These are phyloP conservation scores for Macadamia tetraphylla DNA, from an alignment of 164 flowering plant species.

Conservation along the genomic window DNA sequence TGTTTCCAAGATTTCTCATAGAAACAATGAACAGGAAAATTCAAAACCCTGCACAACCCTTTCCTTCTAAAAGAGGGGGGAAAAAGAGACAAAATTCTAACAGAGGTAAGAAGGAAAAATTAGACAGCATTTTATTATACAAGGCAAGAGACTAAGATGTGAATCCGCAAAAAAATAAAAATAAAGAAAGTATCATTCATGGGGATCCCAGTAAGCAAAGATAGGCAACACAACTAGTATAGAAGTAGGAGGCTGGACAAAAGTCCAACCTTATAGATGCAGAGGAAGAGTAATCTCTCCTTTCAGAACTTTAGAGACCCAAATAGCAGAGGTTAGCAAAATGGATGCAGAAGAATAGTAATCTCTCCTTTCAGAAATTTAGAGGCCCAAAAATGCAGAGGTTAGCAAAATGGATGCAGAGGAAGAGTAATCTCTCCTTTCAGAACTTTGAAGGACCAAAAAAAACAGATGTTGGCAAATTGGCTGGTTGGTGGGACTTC, in stretches of 20 bases:
- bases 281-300: background rate
- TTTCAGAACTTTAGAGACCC: conserved; percentile 4
- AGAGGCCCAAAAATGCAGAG: conserved; percentile 15
- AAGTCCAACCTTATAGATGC: conserved; percentile 30
- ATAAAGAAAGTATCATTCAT: conserved; percentile 29
- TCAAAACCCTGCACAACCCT: background rate
- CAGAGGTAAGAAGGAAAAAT: conserved; percentile 2
- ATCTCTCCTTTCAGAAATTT: background rate
- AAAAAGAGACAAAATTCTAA: conserved; percentile 4
- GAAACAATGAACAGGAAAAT: background rate
- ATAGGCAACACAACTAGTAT: conserved; percentile 26
- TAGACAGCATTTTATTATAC: too few species aligned
- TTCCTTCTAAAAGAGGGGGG: conserved; percentile 19
- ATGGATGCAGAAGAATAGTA: conserved; percentile 13
- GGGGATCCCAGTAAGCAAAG: conserved; percentile 34
- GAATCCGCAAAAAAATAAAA: background rate
- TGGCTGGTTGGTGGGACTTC: conserved; percentile 43
- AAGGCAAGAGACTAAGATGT: too few species aligned
- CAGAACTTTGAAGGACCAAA: conserved; percentile 4
- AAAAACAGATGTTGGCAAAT: conserved; percentile 33
- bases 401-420: conserved; percentile 28
- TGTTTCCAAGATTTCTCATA: too few species aligned
- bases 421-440: conserved; percentile 1
- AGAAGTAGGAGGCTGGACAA: conserved; percentile 36
- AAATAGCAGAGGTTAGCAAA: conserved; percentile 34